Evolutionary conservation across 164 flowering plant genomes (phyloP).

Genomic region (Vitis rotundifolia): DNA sequence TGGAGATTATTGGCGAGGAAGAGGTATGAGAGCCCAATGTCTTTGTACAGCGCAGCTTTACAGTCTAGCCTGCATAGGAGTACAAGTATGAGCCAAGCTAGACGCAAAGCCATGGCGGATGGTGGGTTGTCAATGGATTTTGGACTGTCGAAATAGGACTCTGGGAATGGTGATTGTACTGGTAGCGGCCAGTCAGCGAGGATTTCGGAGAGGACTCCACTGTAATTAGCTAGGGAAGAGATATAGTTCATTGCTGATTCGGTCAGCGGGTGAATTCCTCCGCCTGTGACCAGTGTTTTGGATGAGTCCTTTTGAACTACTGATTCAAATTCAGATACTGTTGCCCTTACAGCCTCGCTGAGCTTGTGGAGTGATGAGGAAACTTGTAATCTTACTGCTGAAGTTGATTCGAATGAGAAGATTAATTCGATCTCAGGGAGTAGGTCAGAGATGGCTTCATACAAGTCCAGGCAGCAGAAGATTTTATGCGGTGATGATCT

Average conservation of each 20-base stretch:
- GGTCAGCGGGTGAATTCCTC: constrained; percentile 56
- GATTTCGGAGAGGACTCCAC: constrained; percentile 22
- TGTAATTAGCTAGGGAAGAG: constrained; percentile 33
- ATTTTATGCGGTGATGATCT: constrained; percentile 39
- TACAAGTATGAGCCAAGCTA: constrained; percentile 42
- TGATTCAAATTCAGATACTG: constrained; percentile 43
- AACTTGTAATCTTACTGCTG: constrained; percentile 37
- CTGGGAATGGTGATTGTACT: constrained; percentile 15
- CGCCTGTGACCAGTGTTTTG: constrained; percentile 41
- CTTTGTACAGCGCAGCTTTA: constrained; percentile 38
- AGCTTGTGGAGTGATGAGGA: constrained; percentile 30
- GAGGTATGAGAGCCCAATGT: constrained; percentile 38
- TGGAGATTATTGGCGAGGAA: constrained; percentile 47
- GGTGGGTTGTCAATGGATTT: not conserved
- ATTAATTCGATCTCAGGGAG: constrained; percentile 40
- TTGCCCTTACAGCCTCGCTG: constrained; percentile 32
- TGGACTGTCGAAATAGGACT: constrained; percentile 17
- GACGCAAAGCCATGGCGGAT: constrained; percentile 14
- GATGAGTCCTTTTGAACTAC: constrained; percentile 44
- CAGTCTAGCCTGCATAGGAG: constrained; percentile 46
- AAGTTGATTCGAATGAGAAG: constrained; percentile 36
- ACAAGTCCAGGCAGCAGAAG: constrained; percentile 45
- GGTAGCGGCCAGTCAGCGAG: constrained; percentile 17
- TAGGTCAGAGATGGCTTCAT: constrained; percentile 38
- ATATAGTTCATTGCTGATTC: constrained; percentile 46